These are phyloP conservation scores for Xylaria sp. DNA, from an alignment of 2,329 filamentous ascomycete genomes.

Conservation along the genomic window DNA sequence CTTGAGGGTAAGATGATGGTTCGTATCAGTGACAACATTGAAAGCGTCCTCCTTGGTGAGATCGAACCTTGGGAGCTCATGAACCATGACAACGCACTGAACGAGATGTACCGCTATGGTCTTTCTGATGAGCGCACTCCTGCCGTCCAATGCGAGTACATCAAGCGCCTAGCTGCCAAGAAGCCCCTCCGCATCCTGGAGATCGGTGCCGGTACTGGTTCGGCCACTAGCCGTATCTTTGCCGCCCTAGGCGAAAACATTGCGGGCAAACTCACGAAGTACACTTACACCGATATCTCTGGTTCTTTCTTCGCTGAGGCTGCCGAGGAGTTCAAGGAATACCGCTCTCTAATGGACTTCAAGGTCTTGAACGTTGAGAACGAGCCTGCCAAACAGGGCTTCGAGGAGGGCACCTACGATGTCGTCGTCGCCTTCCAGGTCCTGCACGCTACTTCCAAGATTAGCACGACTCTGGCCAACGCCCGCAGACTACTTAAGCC, in stretches of 20 bases:
- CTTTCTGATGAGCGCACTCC: slow-evolving; percentile 47
- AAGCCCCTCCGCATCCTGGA: slow-evolving; percentile 52
- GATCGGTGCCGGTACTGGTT: slow-evolving; percentile 57
- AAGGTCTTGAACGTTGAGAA: slow-evolving; percentile 47
- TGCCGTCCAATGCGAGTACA: slow-evolving; percentile 46
- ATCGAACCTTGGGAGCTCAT: slow-evolving; percentile 48
- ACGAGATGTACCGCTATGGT: slow-evolving; percentile 47
- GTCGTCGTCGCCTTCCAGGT: slow-evolving; percentile 50
- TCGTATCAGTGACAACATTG: slow-evolving; percentile 46
- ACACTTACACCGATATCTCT: slow-evolving; percentile 59
- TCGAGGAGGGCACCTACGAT: slow-evolving; percentile 47
- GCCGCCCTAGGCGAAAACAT: slow-evolving; percentile 45
- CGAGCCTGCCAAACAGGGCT: slow-evolving; percentile 44
- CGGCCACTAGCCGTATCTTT: slow-evolving; percentile 54
- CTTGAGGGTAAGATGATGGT: slow-evolving; percentile 48
- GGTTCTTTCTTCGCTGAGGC: slow-evolving; percentile 52
- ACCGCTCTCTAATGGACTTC: slow-evolving; percentile 46
- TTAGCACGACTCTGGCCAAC: slow-evolving; percentile 44
- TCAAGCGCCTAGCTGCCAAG: slow-evolving; percentile 46
- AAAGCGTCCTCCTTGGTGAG: slow-evolving; percentile 44
- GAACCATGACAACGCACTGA: slow-evolving; percentile 47
- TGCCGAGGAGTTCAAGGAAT: slow-evolving; percentile 46
- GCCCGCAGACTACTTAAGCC: slow-evolving; percentile 46
- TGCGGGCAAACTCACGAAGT: slow-evolving; percentile 50
- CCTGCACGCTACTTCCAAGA: slow-evolving; percentile 47